A percentile compares a stretch with the other conserved stretches of the same genome.
phyloP scores from a whole-genome alignment of 805 yeast genomes.

The Lachancea kluyveri region DNA sequence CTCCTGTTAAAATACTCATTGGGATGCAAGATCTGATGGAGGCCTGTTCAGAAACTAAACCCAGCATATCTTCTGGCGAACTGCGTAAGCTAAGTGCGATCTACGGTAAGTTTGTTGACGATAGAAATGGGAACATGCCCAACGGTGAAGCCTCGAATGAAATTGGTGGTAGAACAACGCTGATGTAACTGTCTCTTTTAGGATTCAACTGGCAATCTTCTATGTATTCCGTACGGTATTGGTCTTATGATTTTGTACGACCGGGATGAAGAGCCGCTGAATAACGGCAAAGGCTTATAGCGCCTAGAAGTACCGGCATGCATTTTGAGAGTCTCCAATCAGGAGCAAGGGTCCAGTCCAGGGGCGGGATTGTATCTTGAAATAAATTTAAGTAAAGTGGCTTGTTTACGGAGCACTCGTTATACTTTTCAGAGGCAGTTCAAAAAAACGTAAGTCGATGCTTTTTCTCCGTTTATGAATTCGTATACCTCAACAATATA shows the following conservation, averaged over 20 bases:
- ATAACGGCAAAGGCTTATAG: too few relatives aligned
- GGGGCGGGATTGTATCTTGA: too few relatives aligned
- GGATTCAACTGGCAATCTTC: not conserved
- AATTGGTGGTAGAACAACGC: constrained; percentile 77
- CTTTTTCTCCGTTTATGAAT: too few relatives aligned
- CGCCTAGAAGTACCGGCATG: too few relatives aligned
- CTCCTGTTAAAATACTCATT: too few relatives aligned
- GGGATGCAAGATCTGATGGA: constrained; percentile 47
- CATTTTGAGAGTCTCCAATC: too few relatives aligned
- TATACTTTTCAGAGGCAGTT: too few relatives aligned
- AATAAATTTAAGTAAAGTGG: too few relatives aligned
- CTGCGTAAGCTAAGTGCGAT: constrained; percentile 52
- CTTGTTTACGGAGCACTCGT: too few relatives aligned
- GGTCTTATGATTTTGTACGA: not conserved
- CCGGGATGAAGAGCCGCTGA: constrained; percentile 1
- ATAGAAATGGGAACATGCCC: constrained; percentile 83
- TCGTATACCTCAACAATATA: too few relatives aligned
- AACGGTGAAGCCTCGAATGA: constrained; percentile 74
- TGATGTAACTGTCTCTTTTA: constrained; percentile 70
- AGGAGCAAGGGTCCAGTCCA: too few relatives aligned
- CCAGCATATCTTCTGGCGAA: constrained; percentile 81
- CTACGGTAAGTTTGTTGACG: constrained; percentile 66
- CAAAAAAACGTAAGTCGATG: too few relatives aligned
- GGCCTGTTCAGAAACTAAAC: constrained; percentile 71
- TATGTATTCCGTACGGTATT: not conserved